A percentile compares a stretch with the other conserved stretches of the same genome.
Conservation (phyloP, 768 basidiomycete genomes). For the Mrakia blollopis region DNA sequence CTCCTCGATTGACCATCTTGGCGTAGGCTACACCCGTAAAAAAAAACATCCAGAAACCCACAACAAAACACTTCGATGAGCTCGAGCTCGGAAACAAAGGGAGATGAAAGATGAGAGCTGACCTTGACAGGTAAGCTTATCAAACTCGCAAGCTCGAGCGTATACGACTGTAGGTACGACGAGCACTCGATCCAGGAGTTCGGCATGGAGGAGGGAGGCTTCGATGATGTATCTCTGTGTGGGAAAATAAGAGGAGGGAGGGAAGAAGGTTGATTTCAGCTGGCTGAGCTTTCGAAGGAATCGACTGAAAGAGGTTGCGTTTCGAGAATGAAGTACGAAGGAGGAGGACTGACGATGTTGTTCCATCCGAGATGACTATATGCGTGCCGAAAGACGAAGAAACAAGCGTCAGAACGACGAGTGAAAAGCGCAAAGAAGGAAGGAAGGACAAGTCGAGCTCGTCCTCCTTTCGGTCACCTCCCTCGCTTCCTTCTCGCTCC, state of each 20-base stretch:
- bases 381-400: too few relatives aligned
- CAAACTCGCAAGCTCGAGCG: constrained; percentile 50
- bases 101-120: not conserved
- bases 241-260: constrained; percentile 32
- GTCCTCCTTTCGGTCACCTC: not conserved
- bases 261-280: constrained; percentile 9
- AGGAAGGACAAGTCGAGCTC: not conserved
- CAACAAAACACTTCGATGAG: not conserved
- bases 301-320: too few relatives aligned
- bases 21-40: constrained; percentile 43
- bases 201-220: constrained; percentile 49
- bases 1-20: constrained; percentile 50
- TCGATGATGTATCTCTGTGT: constrained; percentile 50
- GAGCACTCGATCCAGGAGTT: constrained; percentile 49
- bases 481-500: not conserved
- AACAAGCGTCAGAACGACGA: not conserved
- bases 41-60: too few relatives aligned
- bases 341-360: constrained; percentile 46
- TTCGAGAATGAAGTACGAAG: constrained; percentile 31
- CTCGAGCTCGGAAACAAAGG: not conserved
- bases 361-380: constrained; percentile 49
- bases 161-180: constrained; percentile 52
- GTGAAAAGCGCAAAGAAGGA: not conserved
- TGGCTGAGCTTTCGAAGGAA: not conserved
- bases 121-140: constrained; percentile 39